These are phyloP conservation scores for Hysterium pulicare DNA, from an alignment of 2,329 filamentous ascomycete genomes.

Conservation along the genomic window DNA sequence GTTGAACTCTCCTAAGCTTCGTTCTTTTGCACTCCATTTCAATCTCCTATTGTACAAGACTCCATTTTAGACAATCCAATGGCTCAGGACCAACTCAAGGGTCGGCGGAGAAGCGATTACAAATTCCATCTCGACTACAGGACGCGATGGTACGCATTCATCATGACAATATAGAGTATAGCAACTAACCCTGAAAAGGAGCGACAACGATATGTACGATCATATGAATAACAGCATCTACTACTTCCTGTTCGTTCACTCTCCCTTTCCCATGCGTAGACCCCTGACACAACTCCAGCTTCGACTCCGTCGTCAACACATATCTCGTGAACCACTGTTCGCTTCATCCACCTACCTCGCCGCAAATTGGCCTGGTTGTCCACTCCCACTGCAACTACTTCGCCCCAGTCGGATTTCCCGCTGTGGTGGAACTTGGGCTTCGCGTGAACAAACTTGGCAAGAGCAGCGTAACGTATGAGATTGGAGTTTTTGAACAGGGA, in stretches of 20 bases:
- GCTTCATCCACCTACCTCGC: conserved; percentile 65
- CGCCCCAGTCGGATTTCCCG: conserved; percentile 75
- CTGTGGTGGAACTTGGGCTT: conserved; percentile 74
- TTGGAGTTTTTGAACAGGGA: conserved; percentile 77
- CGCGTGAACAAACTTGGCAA: conserved; percentile 80
- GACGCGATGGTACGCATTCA: conserved; percentile 70
- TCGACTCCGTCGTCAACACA: conserved; percentile 86
- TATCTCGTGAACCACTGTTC: conserved; percentile 79
- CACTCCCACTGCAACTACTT: conserved; percentile 86
- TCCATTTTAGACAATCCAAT: no score
- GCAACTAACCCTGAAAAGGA: conserved; percentile 50
- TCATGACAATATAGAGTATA: neutral
- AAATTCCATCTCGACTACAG: conserved; percentile 75
- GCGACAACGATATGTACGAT: conserved; percentile 91
- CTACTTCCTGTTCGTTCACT: conserved; percentile 61
- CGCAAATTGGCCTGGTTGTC: conserved; percentile 78
- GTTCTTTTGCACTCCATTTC: neutral
- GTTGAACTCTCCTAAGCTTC: no score
- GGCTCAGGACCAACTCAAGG: conserved; percentile 46
- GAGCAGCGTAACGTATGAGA: conserved; percentile 85
- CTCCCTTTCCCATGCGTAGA: neutral
- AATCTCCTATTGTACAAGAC: no score
- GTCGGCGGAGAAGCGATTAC: conserved; percentile 68
- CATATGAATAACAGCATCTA: conserved; percentile 93
- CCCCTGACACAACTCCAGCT: conserved; percentile 47